Evolutionary conservation across 2,329 filamentous ascomycete species (phyloP).

Genomic region (Berkeleyomyces rouxiae): DNA sequence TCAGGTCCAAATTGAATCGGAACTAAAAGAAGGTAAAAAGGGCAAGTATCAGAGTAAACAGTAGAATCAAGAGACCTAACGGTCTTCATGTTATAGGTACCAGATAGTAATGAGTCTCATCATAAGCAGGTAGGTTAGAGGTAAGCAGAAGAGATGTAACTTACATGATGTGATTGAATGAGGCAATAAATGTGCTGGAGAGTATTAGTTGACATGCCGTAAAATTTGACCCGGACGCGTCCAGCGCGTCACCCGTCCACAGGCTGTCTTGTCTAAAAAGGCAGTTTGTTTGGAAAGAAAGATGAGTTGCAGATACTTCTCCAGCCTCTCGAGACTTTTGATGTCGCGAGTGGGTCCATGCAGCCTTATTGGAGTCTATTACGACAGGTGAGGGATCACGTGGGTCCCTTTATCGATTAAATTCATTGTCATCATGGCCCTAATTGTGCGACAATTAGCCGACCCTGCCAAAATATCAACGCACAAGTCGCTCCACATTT

Average conservation of each 20-base stretch:
- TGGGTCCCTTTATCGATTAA: background rate
- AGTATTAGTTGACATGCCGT: background rate
- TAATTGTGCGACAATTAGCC: constrained; percentile 31
- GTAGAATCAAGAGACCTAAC: constrained; percentile 14
- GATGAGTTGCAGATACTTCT: background rate
- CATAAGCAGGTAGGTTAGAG: constrained; percentile 28
- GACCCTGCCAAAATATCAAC: constrained; percentile 14
- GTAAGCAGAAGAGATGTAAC: constrained; percentile 2
- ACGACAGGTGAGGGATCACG: background rate
- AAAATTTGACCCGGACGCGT: background rate
- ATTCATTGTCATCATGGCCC: constrained; percentile 19
- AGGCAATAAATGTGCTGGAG: background rate
- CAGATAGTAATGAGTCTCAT: constrained; percentile 64
- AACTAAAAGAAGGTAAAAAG: background rate
- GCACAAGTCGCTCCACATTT: constrained; percentile 9
- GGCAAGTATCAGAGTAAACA: constrained; percentile 13
- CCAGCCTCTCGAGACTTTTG: constrained; percentile 8
- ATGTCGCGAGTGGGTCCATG: constrained; percentile 4
- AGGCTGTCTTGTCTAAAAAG: background rate
- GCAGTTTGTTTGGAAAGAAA: background rate
- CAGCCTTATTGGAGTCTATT: background rate
- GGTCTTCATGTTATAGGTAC: constrained; percentile 90
- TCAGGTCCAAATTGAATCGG: background rate
- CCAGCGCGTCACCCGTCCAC: no score
- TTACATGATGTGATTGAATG: background rate